Evolutionary conservation across 2,329 filamentous ascomycete genomes (phyloP), one percentile per base, ranked within the genome.

Genomic region (Curvularia spicifera): DNA sequence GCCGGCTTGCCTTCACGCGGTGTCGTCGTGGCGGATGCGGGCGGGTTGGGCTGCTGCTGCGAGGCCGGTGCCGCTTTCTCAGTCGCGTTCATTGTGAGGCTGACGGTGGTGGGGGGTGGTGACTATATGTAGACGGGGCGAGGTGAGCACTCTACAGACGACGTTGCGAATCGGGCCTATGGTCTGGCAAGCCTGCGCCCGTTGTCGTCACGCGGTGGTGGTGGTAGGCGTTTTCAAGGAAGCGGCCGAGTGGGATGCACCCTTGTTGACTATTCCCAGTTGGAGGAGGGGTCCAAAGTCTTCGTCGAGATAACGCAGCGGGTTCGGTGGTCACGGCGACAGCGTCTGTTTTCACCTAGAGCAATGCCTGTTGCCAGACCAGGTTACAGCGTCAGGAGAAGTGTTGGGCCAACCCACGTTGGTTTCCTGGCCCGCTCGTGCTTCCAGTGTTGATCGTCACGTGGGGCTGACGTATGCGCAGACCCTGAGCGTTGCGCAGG

Each of bases 1-100:
- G 59, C 56, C 8, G 71, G 49, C 53, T 66, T 69, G 59, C 56
- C 64, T 43, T 71, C 69, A 46, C 58, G 54, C 43, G 52, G 60
- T 22, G 61, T 50, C 43, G 64, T 59, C 51, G 69, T 59, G 54
- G 59, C 55, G 59, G 71, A 55, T 59, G 61, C 31, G 47, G 52
- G 53, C 47, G 57, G 42, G 49, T 56, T 59, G 59, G 54, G 31
- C 54, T 56, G 56, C 35, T 48, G 62, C 26, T 28, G 26, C 29
- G 61, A 24, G 26, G 44, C 46, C 13, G 61, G 28, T 33, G 51
- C 51, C 48, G 53, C 45, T 51, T 51, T 59, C 22, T 51, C 45
- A 24, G 50, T 47, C 6, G 60, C 49, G 49, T 56, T 63, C 64
- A 65, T 65, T 26, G 18, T 33, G 35, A 33, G 12, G 18, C 40